Conservation (phyloP, 2,329 filamentous ascomycete genomes). For the Colletotrichum cuscutae region DNA sequence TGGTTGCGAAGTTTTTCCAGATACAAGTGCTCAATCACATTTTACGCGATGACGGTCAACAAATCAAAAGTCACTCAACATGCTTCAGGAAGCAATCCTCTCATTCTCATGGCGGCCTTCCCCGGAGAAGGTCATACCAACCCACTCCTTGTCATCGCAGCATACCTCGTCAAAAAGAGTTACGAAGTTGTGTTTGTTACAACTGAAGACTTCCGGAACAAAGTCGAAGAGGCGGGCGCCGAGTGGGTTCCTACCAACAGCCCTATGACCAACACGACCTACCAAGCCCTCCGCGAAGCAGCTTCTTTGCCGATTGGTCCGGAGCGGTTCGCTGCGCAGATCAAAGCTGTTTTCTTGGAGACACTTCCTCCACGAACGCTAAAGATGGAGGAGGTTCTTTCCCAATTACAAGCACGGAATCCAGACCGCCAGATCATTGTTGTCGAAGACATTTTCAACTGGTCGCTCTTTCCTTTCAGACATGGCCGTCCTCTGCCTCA, state of each 20-base stretch:
- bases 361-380: not conserved
- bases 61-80: too few species aligned
- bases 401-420: conserved; percentile 39
- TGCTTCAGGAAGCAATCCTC: conserved; percentile 20
- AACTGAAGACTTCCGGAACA: conserved; percentile 41
- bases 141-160: conserved; percentile 43
- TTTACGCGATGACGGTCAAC: conserved; percentile 2
- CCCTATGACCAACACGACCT: not conserved
- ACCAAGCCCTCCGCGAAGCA: not conserved
- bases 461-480: conserved; percentile 43
- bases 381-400: conserved; percentile 31
- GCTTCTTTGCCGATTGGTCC: conserved; percentile 30
- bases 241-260: conserved; percentile 41
- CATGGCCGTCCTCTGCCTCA: conserved; percentile 39
- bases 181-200: conserved; percentile 52
- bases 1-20: not conserved
- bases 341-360: conserved; percentile 32
- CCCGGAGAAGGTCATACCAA: conserved; percentile 38
- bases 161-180: conserved; percentile 44
- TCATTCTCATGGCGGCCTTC: conserved; percentile 37
- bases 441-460: conserved; percentile 44
- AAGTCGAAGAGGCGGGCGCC: conserved; percentile 47
- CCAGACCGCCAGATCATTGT: conserved; percentile 44
- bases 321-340: conserved; percentile 13
- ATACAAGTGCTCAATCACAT: too few species aligned